Evolutionary conservation across 2,329 filamentous ascomycete genomes (phyloP), one percentile per base, ranked within the genome.

Genomic region (Aspergillus melleus): DNA sequence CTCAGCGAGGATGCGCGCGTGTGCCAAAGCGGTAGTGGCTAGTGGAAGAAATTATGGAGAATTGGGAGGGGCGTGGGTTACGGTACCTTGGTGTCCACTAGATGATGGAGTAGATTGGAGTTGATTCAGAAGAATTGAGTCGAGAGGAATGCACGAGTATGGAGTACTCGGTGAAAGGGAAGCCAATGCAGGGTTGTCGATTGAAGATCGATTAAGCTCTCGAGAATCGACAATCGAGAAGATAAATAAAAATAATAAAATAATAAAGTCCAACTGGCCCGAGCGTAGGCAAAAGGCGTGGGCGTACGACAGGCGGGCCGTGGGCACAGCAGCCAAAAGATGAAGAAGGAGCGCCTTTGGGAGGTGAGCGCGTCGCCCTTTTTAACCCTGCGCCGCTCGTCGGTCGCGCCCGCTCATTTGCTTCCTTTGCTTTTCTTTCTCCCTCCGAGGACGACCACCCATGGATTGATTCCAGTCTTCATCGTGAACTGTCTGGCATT

Each of bases 361-460:
- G 61, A 60, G 57, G 56, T 58, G 61, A 61, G 58, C 61, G 69
- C 64, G 61, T 65, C 61, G 58, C 67, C 66, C 73, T 73, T 71
- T 75, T 76, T 76, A 76, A 75, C 69, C 69, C 68, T 70, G 68
- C 65, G 65, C 58, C 29, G 58, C 6, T 29, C 26, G 26, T 29
- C 26, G 26, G 8, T 8, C 26, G 26, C 26, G 26, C 1, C 44
- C 66, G 59, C 65, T 64, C 68, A 68, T 64, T 8, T 19, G 51
- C 29, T 58, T 22, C 49, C 49, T 53, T 55, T 20, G 19, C 24
- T 50, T 5, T 46, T 46, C 49, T 60, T 57, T 53, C 16, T 52
- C 16, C 54, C 32, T 24, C 29, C 30, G 24, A 24, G 4, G 24
- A 24, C 1, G 24, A 24, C 24, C 24, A 24, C 24, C 24, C 24